A percentile compares a stretch with the other conserved stretches of the same genome.
Conservation (phyloP, 2,329 filamentous ascomycete species). For the Ophiostoma himal-ulmi region DNA sequence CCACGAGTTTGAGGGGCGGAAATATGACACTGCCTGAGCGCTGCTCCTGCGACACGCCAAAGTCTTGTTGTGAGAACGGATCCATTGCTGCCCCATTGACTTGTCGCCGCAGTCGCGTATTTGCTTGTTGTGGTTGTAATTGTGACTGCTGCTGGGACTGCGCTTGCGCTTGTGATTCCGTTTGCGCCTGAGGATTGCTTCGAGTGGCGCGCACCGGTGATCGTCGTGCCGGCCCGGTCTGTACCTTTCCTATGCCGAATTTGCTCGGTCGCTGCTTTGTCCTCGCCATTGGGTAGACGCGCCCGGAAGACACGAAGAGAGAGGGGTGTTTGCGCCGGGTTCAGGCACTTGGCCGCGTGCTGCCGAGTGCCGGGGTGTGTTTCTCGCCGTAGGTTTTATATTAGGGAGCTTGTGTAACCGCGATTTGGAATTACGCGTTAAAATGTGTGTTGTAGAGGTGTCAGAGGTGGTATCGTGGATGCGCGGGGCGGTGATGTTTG, state of each 20-base stretch:
- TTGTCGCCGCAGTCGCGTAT: neutral
- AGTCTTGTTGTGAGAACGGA: neutral
- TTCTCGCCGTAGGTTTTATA: neutral
- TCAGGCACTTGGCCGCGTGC: neutral
- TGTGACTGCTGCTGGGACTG: neutral
- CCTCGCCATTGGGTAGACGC: constrained; percentile 3
- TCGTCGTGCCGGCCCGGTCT: neutral
- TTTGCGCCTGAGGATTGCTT: neutral
- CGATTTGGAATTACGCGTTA: neutral
- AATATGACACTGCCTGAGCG: neutral
- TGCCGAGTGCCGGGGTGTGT: neutral
- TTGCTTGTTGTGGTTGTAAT: neutral
- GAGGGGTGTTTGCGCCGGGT: neutral
- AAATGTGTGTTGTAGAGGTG: neutral
- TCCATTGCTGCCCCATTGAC: neutral
- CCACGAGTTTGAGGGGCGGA: neutral
- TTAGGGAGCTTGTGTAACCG: no score
- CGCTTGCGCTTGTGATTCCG: neutral
- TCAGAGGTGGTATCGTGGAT: neutral
- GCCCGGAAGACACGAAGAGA: neutral
- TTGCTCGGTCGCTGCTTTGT: neutral
- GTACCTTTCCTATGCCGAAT: neutral
- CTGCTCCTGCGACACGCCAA: neutral
- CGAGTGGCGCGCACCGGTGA: neutral
- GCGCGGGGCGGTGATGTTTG: neutral